Percentiles rank a stretch among this genome's conserved stretches.
phyloP scores from a whole-genome alignment of 2,329 filamentous ascomycete species.

The Rutstroemia sp. region DNA sequence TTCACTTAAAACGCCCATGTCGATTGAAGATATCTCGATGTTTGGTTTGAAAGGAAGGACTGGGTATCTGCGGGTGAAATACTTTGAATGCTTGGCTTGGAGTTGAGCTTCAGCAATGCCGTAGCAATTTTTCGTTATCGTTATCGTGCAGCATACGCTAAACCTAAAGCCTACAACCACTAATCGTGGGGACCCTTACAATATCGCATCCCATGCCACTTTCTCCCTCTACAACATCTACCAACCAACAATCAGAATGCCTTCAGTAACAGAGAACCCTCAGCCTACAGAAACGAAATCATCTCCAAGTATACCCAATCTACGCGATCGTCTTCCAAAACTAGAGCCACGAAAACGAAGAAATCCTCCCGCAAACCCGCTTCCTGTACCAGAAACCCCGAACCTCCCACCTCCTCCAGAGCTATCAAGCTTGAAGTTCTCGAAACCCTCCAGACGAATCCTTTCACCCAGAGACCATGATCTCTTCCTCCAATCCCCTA shows the following conservation, averaged over 20 bases:
- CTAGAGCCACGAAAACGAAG: slow-evolving; percentile 57
- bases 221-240: slow-evolving; percentile 4
- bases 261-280: slow-evolving; percentile 18
- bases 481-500: slow-evolving; percentile 69
- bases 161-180: neutral
- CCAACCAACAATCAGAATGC: slow-evolving; percentile 19
- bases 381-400: slow-evolving; percentile 69
- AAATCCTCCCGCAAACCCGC: slow-evolving; percentile 42
- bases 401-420: slow-evolving; percentile 61
- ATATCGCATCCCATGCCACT: neutral
- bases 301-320: slow-evolving; percentile 35
- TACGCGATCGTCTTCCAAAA: slow-evolving; percentile 56
- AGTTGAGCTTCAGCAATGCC: no score
- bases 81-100: neutral
- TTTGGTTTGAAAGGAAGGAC: neutral
- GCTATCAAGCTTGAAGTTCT: slow-evolving; percentile 52
- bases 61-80: neutral
- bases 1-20: slow-evolving; percentile 35
- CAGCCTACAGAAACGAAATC: slow-evolving; percentile 1
- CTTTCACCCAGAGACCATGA: slow-evolving; percentile 74
- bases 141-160: slow-evolving; percentile 4
- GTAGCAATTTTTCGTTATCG: slow-evolving; percentile 6
- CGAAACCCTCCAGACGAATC: slow-evolving; percentile 68
- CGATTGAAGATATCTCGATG: neutral
- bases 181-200: neutral